Evolutionary conservation across 2,329 filamentous ascomycete species (phyloP), one percentile per base, ranked within the genome.

Genomic region (Sporothrix luriei): DNA sequence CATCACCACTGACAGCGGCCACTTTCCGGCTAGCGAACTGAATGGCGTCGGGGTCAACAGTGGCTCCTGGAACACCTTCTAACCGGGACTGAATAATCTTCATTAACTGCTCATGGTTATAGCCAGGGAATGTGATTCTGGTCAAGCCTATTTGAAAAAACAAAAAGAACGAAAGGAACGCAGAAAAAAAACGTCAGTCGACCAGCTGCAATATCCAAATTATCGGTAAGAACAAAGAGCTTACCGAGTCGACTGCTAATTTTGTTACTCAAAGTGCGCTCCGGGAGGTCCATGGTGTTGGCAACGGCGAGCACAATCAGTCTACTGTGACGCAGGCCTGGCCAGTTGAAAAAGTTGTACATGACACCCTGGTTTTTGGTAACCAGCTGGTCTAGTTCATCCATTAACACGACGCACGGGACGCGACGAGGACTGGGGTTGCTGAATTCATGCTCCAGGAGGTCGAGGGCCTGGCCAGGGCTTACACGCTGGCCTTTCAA

Each of bases 321-420:
- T 64, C 94, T 88, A 68, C 93, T 97, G 79, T 99, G 94, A 65
- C 92, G 88, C 68, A 98, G 84, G 13, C 92, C 91, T 4, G 95
- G 95, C 95, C 95, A 99, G 77, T 99, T 99, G 86, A 99, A 99
- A 80, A 99, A 99, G 79, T 99, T 99, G 82, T 99, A 99, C 95
- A 99, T 99, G 80, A 99, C 95, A n/a, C 92, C 94, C 79, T 99
- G 96, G 76, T 97, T 98, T 77, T 94, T 95, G 14, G 95, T 99
- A 5, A 99, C 96, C 9, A 99, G 87, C 80, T 99, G 95, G 78
- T 99, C 95, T 62, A 99, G 85, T 80, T 99, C 95, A 76, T 99
- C 95, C 95, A 99, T 99, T 66, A 99, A 82, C 2, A 99, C 95
- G 16, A 99, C 95, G 77, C 94, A 98, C 1, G 96, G 95, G 6